Percentiles rank a stretch among this genome's conserved stretches.
These are phyloP conservation scores for Blastomyces parvus DNA, from an alignment of 2,329 filamentous ascomycete species.

Conservation along the genomic window DNA sequence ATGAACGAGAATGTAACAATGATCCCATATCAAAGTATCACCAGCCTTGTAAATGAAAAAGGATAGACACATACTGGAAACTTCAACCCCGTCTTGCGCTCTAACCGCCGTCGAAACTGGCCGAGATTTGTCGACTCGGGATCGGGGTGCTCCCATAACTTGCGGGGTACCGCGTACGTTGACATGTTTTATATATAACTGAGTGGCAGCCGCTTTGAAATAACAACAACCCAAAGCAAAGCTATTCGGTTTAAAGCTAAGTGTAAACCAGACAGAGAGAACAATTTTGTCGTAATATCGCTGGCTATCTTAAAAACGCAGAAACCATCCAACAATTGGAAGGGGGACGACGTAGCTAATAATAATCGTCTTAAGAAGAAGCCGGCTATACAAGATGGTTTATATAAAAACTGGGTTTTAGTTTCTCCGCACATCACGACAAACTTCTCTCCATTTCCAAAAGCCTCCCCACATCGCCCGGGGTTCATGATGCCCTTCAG, in stretches of 20 bases:
- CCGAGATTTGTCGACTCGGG: conserved; percentile 20
- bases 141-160: conserved; percentile 21
- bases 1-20: not conserved
- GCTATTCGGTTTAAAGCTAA: too few relatives aligned
- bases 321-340: too few relatives aligned
- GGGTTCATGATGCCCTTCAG: not conserved
- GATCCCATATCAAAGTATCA: not conserved
- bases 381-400: not conserved
- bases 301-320: too few relatives aligned
- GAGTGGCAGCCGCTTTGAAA: not conserved
- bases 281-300: too few relatives aligned
- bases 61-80: conserved; percentile 12
- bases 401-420: not conserved
- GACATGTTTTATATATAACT: not conserved
- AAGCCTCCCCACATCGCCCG: not conserved
- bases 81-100: conserved; percentile 14
- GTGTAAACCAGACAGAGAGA: too few relatives aligned
- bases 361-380: not conserved
- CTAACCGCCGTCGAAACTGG: conserved; percentile 17
- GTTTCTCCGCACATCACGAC: not conserved
- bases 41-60: not conserved
- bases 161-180: conserved; percentile 13
- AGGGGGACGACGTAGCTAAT: too few relatives aligned
- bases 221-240: not conserved
- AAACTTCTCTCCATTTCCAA: not conserved